Percentiles rank a stretch among this genome's conserved stretches.
Evolutionary conservation across 2,329 filamentous ascomycete species (phyloP).

Genomic region (Nigrospora oryzae): DNA sequence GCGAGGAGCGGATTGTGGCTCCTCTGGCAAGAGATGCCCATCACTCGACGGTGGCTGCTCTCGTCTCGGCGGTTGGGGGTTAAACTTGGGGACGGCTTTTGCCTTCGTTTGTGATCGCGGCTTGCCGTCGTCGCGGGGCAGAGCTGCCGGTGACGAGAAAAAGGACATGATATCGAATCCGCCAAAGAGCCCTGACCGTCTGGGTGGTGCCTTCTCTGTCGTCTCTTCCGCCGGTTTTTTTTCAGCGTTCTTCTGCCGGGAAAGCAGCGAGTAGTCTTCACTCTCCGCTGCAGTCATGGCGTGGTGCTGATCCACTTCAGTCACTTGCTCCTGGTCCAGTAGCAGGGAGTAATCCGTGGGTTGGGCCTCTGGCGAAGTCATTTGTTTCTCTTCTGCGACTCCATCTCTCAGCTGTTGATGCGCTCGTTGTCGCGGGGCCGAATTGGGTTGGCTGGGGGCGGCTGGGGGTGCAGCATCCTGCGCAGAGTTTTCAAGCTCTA

Average conservation of each 20-base stretch:
- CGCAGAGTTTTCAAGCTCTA: too few species aligned
- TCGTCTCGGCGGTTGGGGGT: constrained; percentile 6
- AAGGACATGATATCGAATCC: constrained; percentile 43
- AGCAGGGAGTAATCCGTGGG: too few species aligned
- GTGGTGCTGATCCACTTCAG: too few species aligned
- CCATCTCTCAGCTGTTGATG: too few species aligned
- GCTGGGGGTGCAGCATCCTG: too few species aligned
- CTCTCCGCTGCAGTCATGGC: too few species aligned
- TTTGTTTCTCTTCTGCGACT: too few species aligned
- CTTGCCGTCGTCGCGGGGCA: constrained; percentile 17
- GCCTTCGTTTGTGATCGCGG: background rate
- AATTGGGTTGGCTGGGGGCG: too few species aligned
- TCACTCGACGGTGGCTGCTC: constrained; percentile 10
- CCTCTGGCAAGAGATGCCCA: constrained; percentile 12
- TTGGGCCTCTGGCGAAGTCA: too few species aligned
- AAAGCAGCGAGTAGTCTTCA: background rate
- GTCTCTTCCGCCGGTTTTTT: constrained; percentile 9
- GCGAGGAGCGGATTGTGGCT: constrained; percentile 17
- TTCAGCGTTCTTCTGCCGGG: background rate
- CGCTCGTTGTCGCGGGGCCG: too few species aligned
- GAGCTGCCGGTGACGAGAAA: constrained; percentile 45
- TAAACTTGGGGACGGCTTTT: too few species aligned
- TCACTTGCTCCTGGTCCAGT: too few species aligned
- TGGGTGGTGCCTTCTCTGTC: background rate
- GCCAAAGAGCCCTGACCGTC: constrained; percentile 17